Conservation (phyloP, 441 rosid species). For the Capsella rubella region DNA sequence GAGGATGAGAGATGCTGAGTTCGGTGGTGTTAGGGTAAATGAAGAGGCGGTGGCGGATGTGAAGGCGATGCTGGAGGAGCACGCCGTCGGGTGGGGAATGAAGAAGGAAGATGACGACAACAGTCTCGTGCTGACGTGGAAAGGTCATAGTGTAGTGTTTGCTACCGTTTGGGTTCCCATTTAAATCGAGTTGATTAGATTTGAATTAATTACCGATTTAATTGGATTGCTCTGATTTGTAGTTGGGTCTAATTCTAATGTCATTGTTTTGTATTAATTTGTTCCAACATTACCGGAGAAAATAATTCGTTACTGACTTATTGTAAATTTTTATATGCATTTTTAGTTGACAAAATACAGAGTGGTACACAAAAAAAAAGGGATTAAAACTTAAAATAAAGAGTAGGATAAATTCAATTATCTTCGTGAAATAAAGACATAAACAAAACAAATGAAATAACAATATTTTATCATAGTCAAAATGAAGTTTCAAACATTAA, state of each 20-base stretch:
- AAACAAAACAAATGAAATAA: neutral
- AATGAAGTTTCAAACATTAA: conserved; percentile 11
- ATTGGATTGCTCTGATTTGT: conserved; percentile 1
- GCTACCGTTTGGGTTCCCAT: conserved; percentile 78
- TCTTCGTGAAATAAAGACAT: neutral
- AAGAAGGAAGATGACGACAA: conserved; percentile 64
- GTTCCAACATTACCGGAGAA: too few relatives aligned
- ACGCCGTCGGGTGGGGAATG: conserved; percentile 95
- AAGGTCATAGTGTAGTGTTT: conserved; percentile 93
- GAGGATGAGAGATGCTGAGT: conserved; percentile 68
- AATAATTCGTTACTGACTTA: too few relatives aligned
- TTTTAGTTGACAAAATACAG: neutral
- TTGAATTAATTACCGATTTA: neutral
- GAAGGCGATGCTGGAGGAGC: conserved; percentile 82
- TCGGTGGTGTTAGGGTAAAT: conserved; percentile 57
- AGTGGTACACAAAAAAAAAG: too few relatives aligned
- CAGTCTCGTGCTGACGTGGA: conserved; percentile 83
- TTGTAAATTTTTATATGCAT: too few relatives aligned
- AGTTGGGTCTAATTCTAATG: too few relatives aligned
- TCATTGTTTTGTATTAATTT: too few relatives aligned
- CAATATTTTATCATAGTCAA: neutral
- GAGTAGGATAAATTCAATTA: too few relatives aligned
- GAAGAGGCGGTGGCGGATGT: conserved; percentile 73
- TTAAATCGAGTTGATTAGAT: neutral
- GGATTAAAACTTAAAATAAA: too few relatives aligned